Percentiles rank a stretch among this genome's conserved stretches.
These are phyloP conservation scores for Agaricus sinodeliciosus DNA, from an alignment of 768 basidiomycete species.

Conservation along the genomic window DNA sequence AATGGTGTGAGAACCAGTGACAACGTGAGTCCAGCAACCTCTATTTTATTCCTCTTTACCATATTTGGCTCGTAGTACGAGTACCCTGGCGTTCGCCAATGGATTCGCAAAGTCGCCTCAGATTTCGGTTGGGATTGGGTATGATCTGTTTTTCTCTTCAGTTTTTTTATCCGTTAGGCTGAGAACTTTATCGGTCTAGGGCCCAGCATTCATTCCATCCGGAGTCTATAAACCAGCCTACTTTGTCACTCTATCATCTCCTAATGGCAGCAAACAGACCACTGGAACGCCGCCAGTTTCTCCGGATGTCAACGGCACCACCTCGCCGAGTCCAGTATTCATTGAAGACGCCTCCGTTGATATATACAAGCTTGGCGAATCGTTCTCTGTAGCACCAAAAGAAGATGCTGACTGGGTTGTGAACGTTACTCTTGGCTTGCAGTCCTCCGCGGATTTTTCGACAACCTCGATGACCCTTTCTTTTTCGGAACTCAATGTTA, in stretches of 20 bases:
- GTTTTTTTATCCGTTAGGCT: background rate
- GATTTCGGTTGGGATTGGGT: conserved; percentile 67
- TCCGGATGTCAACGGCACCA: conserved; percentile 13
- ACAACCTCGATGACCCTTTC: conserved; percentile 33
- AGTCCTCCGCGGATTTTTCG: conserved; percentile 29
- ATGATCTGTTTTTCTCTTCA: background rate
- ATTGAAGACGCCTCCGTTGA: conserved; percentile 49
- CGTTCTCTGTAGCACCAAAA: conserved; percentile 35
- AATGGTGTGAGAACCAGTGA: conserved; percentile 8
- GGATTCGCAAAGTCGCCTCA: conserved; percentile 42
- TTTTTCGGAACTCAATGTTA: conserved; percentile 37
- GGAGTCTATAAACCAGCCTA: conserved; percentile 53
- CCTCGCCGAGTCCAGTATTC: conserved; percentile 25
- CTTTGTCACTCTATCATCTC: conserved; percentile 33
- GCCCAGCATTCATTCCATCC: conserved; percentile 49
- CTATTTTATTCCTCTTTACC: background rate
- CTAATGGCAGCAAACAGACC: conserved; percentile 11
- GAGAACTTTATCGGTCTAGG: conserved; percentile 23
- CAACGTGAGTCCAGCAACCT: background rate
- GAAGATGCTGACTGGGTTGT: conserved; percentile 48
- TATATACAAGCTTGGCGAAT: conserved; percentile 47
- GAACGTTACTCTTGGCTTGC: conserved; percentile 45
- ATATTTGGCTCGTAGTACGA: conserved; percentile 30
- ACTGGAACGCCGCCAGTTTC: conserved; percentile 19
- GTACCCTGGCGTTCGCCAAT: conserved; percentile 41